Conservation (phyloP, 2,329 filamentous ascomycete species). For the Kalaharituber pfeilii region DNA sequence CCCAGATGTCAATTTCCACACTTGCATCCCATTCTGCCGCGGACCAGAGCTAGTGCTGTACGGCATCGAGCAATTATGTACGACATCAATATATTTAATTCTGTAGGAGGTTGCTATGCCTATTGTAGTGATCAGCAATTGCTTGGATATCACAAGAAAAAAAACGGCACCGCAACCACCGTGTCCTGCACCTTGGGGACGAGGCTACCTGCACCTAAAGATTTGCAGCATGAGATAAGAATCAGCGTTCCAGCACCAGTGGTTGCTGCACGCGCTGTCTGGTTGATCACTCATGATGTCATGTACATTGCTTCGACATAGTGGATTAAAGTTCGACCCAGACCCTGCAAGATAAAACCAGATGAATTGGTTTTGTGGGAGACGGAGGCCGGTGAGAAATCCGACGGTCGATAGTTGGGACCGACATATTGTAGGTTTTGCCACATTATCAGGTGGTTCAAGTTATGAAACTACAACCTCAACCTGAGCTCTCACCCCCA, state of each 20-base stretch:
- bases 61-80: background rate
- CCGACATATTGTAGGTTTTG: too few relatives aligned
- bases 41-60: background rate
- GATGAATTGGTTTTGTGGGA: too few relatives aligned
- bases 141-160: background rate
- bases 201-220: background rate
- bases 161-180: too few relatives aligned
- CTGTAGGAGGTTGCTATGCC: background rate
- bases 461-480: too few relatives aligned
- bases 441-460: too few relatives aligned
- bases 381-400: too few relatives aligned
- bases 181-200: too few relatives aligned
- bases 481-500: too few relatives aligned
- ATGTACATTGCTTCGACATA: background rate
- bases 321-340: background rate
- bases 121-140: background rate
- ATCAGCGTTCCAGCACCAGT: background rate
- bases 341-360: too few relatives aligned
- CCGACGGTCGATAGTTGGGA: too few relatives aligned
- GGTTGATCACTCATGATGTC: background rate
- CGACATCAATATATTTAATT: background rate
- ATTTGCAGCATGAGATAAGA: background rate
- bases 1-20: background rate
- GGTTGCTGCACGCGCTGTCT: background rate
- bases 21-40: background rate